These are phyloP conservation scores for Rhododendron henanense DNA, from an alignment of 148 eudicot species.

Conservation along the genomic window DNA sequence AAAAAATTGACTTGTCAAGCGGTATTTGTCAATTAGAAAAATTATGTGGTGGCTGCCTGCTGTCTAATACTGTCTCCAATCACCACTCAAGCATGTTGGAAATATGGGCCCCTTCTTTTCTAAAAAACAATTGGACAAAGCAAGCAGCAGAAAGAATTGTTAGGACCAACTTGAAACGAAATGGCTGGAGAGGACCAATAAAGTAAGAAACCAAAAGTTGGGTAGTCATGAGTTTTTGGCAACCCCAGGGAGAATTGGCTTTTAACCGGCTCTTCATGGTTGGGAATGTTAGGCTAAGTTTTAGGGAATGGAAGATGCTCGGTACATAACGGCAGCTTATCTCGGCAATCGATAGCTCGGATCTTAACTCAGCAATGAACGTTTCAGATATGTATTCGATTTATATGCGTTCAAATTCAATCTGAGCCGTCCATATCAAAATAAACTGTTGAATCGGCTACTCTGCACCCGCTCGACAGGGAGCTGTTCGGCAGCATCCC, in stretches of 20 bases:
- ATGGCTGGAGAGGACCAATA: not conserved
- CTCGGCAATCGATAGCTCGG: too few species aligned
- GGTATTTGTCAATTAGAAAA: not conserved
- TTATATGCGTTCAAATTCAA: too few species aligned
- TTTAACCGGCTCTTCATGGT: not conserved
- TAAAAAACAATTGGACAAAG: not conserved
- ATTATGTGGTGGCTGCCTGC: not conserved
- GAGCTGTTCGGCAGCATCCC: too few species aligned
- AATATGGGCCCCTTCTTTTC: not conserved
- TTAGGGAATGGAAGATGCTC: not conserved
- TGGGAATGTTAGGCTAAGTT: not conserved
- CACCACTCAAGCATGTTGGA: not conserved
- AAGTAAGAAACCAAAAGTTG: not conserved
- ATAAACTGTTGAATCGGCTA: rapidly evolving
- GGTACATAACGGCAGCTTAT: too few species aligned
- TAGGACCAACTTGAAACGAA: not conserved
- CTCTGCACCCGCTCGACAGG: too few species aligned
- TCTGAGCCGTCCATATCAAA: too few species aligned
- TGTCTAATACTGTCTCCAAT: not conserved
- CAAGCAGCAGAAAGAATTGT: not conserved
- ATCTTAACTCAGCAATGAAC: too few species aligned
- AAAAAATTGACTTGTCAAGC: not conserved
- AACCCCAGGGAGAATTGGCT: not conserved
- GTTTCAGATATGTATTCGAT: too few species aligned
- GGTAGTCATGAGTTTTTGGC: not conserved